A percentile compares a stretch with the other conserved stretches of the same genome.
Conservation (phyloP, 192 early-diverging fungal genomes). For the Coemansia sp. region DNA sequence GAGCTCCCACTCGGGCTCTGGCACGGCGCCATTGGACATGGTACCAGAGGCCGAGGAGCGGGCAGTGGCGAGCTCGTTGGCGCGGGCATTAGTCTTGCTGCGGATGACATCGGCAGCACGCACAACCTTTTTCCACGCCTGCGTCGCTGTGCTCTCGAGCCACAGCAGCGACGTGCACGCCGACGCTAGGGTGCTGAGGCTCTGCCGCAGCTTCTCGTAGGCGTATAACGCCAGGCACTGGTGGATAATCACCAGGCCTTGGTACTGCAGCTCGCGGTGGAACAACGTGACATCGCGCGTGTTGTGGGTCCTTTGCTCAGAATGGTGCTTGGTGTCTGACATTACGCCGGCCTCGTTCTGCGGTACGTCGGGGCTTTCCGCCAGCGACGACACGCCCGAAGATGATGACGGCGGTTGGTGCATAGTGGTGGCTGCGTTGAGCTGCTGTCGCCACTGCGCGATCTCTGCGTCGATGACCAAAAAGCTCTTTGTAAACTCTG, state of each 20-base stretch:
- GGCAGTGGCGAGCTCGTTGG: constrained; percentile 39
- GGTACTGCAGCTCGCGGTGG: constrained; percentile 53
- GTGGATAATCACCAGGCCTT: constrained; percentile 48
- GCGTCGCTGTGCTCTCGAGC: constrained; percentile 49
- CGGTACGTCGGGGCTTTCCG: constrained; percentile 10
- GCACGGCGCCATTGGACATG: constrained; percentile 46
- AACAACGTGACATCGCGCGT: constrained; percentile 50
- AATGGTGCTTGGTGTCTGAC: neutral
- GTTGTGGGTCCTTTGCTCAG: constrained; percentile 22
- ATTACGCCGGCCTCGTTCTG: neutral
- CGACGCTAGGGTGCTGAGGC: constrained; percentile 37
- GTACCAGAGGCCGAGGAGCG: constrained; percentile 38
- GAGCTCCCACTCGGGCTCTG: constrained; percentile 55
- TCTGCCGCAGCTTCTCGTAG: constrained; percentile 48
- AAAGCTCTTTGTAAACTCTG: constrained; percentile 47
- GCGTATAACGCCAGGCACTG: constrained; percentile 49
- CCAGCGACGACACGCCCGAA: constrained; percentile 3
- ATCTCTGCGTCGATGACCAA: constrained; percentile 53
- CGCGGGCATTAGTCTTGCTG: constrained; percentile 27
- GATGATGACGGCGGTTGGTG: neutral
- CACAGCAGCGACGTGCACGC: constrained; percentile 49
- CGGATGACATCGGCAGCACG: constrained; percentile 46
- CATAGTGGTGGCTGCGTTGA: constrained; percentile 43
- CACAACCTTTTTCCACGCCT: constrained; percentile 51
- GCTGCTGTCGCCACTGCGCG: constrained; percentile 52